phyloP scores from a whole-genome alignment of 2,329 filamentous ascomycete genomes.

The Cadophora sp. region DNA sequence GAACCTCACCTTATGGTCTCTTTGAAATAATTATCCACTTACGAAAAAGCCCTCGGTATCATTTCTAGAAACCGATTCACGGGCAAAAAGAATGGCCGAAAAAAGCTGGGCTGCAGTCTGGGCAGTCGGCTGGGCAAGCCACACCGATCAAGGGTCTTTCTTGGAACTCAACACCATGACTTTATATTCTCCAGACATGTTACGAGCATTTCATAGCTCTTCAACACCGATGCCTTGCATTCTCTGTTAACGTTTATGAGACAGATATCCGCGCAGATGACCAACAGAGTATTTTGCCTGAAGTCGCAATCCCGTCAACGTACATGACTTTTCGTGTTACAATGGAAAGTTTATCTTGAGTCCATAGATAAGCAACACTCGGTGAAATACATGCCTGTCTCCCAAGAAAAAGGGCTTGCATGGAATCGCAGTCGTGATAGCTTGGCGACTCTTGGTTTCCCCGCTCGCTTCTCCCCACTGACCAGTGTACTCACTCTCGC shows the following conservation, averaged over 20 bases:
- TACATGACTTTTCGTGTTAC: no score
- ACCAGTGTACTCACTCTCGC: neutral
- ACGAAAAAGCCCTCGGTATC: neutral
- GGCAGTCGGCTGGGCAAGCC: conserved; percentile 6
- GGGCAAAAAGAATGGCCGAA: conserved; percentile 11
- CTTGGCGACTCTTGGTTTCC: conserved; percentile 12
- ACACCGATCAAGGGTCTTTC: neutral
- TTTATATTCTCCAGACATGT: neutral
- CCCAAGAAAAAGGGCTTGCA: conserved; percentile 5
- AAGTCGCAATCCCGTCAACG: no score
- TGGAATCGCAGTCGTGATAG: neutral
- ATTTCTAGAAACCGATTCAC: neutral
- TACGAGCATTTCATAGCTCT: no score
- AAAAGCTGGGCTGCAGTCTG: neutral
- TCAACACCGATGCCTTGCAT: no score
- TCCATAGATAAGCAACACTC: neutral
- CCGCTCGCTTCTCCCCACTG: conserved; percentile 3
- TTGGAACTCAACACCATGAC: neutral
- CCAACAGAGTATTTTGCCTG: no score
- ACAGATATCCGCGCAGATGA: no score
- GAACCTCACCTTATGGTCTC: neutral
- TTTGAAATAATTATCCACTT: neutral
- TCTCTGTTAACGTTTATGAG: no score
- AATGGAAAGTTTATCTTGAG: neutral
- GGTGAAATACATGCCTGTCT: conserved; percentile 1